Evolutionary conservation across 495 filamentous ascomycete genomes (phyloP), one percentile per base, ranked within the genome.

Genomic region (Lepraria neglecta): DNA sequence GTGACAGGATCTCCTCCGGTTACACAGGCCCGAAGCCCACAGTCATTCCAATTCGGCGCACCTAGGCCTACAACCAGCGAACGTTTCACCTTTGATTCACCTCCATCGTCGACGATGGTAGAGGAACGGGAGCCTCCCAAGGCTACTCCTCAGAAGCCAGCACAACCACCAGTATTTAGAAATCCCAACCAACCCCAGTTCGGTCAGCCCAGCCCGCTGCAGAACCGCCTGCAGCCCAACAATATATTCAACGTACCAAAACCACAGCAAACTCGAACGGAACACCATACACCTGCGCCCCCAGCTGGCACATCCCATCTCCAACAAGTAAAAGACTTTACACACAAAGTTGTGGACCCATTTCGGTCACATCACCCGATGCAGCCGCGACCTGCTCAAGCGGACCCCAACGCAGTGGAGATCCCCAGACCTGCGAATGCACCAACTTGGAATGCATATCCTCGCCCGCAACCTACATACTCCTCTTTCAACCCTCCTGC

Each of bases 221-320:
- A 77, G 15, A 66, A 72, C 15, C 74, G 69, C 40, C 65, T 72
- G 27, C 71, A 73, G 35, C 72, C 78, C 3, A 75, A 70, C 55
- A 70, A 78, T 47, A 72, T 77, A 6, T 82, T 82, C 67, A 81
- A 81, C 56, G 74, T 82, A 21, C 80, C 80, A 30, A 81, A 80
- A 59, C 56, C 71, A 17, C 74, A 78, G 56, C 74, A 75, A 17
- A 45, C 77, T 4, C 72, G 79, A 12, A 72, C 73, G 19, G 80
- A 82, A 64, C 79, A 82, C 58, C 80, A 82, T 61, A 67, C 76
- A 51, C 65, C 73, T 48, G 53, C 56, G 1, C 62, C 58, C 19
- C 66, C 64, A 59, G 58, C 62, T 19, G 63, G 68, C 27, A 61
- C 61, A 3, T 70, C 71, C 40, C 63, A 69, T 43, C 45, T 59